These are phyloP conservation scores for Leccinum subgranulosum DNA, from an alignment of 768 basidiomycete genomes.

Conservation along the genomic window DNA sequence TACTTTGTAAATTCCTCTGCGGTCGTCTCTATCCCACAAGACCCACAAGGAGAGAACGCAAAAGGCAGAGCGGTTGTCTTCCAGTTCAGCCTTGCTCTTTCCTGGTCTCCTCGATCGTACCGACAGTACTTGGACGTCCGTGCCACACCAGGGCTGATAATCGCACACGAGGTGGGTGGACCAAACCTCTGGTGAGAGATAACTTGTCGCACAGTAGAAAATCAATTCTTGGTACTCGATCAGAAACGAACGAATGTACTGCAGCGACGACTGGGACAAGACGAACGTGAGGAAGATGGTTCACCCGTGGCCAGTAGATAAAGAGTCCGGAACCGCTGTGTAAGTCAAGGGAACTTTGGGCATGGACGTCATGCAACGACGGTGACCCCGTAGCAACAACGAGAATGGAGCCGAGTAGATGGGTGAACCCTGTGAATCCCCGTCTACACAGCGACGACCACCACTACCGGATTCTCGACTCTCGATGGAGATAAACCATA, in stretches of 20 bases:
- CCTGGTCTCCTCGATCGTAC: not conserved
- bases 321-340: not conserved
- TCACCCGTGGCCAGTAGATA: not conserved
- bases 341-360: no score
- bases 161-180: no score
- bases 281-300: not conserved
- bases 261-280: no score
- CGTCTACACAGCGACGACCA: not conserved
- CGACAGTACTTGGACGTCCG: no score
- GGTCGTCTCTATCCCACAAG: not conserved
- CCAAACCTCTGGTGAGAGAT: not conserved
- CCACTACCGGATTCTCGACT: no score
- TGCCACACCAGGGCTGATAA: no score
- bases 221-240: not conserved
- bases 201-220: not conserved
- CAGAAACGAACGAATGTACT: not conserved
- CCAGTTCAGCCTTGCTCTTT: not conserved
- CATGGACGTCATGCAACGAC: no score
- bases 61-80: no score
- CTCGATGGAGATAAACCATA: not conserved
- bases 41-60: not conserved
- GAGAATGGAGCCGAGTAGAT: no score
- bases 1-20: not conserved
- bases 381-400: no score
- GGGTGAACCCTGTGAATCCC: not conserved